A percentile compares a stretch with the other conserved stretches of the same genome.
Evolutionary conservation across 805 yeast species (phyloP).

Genomic region (Suhomyces canberraensis): DNA sequence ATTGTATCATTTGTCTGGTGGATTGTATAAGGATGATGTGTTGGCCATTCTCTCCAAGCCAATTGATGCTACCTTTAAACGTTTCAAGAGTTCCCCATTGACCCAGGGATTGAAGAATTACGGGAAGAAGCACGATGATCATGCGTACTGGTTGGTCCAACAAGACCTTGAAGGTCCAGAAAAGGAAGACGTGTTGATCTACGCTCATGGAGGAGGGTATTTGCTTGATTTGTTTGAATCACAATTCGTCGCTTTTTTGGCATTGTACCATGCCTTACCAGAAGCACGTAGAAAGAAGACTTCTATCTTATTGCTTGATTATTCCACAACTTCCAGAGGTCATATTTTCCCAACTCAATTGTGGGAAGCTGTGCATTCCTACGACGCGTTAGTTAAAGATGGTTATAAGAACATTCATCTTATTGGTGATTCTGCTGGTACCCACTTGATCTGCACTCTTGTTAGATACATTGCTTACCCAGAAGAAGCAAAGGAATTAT

Average conservation of each 20-base stretch:
- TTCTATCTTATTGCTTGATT: constrained; percentile 21
- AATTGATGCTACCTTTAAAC: constrained; percentile 14
- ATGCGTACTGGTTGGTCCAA: constrained; percentile 15
- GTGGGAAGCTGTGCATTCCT: constrained; percentile 16
- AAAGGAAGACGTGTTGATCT: constrained; percentile 18
- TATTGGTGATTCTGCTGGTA: constrained; percentile 22
- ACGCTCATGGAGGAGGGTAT: constrained; percentile 27
- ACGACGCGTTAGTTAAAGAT: constrained; percentile 10
- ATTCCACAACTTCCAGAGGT: constrained; percentile 20
- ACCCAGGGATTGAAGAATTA: constrained; percentile 7
- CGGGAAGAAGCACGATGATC: constrained; percentile 13
- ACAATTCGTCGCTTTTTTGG: constrained; percentile 22
- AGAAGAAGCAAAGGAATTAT: constrained; percentile 24
- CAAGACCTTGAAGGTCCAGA: constrained; percentile 2
- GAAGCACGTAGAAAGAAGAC: constrained; percentile 11
- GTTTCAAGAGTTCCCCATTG: constrained; percentile 12
- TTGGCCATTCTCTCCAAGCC: constrained; percentile 20
- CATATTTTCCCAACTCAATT: constrained; percentile 25
- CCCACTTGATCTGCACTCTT: constrained; percentile 11
- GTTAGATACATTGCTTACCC: constrained; percentile 28
- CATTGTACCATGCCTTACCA: constrained; percentile 19
- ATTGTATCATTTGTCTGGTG: constrained; percentile 24
- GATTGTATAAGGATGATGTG: constrained; percentile 20
- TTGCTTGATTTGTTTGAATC: constrained; percentile 19
- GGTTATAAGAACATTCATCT: constrained; percentile 16